phyloP scores from a whole-genome alignment of 163 green algal genomes.

The Scenedesmus sp. region DNA sequence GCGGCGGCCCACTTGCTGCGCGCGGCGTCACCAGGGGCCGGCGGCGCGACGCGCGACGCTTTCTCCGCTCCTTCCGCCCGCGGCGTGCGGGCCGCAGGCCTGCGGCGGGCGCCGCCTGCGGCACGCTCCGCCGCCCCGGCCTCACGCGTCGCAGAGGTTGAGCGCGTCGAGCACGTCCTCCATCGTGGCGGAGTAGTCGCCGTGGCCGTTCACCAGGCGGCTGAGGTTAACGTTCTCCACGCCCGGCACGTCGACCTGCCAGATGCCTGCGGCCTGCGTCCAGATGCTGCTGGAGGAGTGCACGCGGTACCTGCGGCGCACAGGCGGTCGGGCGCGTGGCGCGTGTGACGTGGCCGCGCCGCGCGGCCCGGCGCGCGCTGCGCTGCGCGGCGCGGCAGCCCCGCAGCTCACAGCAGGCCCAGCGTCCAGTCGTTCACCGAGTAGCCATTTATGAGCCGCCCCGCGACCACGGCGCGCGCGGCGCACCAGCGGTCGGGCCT shows the following conservation, averaged over 20 bases:
- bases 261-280: slow-evolving; percentile 56
- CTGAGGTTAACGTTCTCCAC: slow-evolving; percentile 77
- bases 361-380: too few relatives aligned
- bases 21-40: too few relatives aligned
- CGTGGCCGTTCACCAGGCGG: slow-evolving; percentile 57
- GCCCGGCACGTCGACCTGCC: slow-evolving; percentile 53
- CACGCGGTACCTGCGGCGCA: slow-evolving; percentile 36
- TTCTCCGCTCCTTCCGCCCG: too few relatives aligned
- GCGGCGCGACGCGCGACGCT: too few relatives aligned
- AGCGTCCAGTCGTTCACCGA: slow-evolving; percentile 85
- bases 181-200: slow-evolving; percentile 63
- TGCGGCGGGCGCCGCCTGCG: too few relatives aligned
- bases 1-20: too few relatives aligned
- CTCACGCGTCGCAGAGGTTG: slow-evolving; percentile 45
- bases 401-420: too few relatives aligned
- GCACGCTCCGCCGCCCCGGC: too few relatives aligned
- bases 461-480: slow-evolving; percentile 72
- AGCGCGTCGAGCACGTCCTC: slow-evolving; percentile 64
- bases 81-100: too few relatives aligned
- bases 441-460: slow-evolving; percentile 86
- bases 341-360: background rate
- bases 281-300: slow-evolving; percentile 46
- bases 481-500: slow-evolving; percentile 45
- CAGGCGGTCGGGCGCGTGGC: background rate
- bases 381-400: too few relatives aligned